Conservation (phyloP, 1,284 basidiomycete species). For the Thelephora terrestris region DNA sequence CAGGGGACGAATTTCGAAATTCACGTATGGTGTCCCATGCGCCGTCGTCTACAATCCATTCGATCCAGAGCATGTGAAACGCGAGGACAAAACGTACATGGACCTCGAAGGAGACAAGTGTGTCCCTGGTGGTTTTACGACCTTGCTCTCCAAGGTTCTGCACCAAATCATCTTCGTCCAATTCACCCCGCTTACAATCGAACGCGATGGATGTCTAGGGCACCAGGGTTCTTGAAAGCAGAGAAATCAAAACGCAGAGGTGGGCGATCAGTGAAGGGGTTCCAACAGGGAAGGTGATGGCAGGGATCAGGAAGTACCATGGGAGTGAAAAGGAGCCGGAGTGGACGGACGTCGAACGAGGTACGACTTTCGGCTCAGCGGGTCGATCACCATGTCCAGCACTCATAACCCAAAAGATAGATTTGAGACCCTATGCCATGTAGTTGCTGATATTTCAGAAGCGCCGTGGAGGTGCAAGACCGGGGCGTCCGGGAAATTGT, state of each 20-base stretch:
- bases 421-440: constrained; percentile 34
- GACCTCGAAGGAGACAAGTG: constrained; percentile 21
- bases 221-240: constrained; percentile 22
- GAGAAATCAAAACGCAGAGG: too few relatives aligned
- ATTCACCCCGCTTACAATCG: neutral
- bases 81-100: constrained; percentile 14
- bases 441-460: constrained; percentile 30
- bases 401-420: constrained; percentile 21
- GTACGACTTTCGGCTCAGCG: neutral
- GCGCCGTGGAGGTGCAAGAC: constrained; percentile 12
- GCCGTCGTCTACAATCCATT: constrained; percentile 17
- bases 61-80: constrained; percentile 22
- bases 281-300: constrained; percentile 34
- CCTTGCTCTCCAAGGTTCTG: too few relatives aligned
- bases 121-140: constrained; percentile 25
- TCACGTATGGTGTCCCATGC: constrained; percentile 26
- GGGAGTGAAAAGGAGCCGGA: too few relatives aligned
- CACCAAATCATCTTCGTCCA: neutral
- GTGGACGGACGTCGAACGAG: constrained; percentile 16
- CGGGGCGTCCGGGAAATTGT: neutral
- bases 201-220: too few relatives aligned
- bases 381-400: neutral
- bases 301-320: constrained; percentile 10
- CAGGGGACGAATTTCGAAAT: constrained; percentile 22
- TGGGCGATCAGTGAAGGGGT: too few relatives aligned